Conservation (phyloP, 2,329 filamentous ascomycete genomes). For the Xylaria sp. region DNA sequence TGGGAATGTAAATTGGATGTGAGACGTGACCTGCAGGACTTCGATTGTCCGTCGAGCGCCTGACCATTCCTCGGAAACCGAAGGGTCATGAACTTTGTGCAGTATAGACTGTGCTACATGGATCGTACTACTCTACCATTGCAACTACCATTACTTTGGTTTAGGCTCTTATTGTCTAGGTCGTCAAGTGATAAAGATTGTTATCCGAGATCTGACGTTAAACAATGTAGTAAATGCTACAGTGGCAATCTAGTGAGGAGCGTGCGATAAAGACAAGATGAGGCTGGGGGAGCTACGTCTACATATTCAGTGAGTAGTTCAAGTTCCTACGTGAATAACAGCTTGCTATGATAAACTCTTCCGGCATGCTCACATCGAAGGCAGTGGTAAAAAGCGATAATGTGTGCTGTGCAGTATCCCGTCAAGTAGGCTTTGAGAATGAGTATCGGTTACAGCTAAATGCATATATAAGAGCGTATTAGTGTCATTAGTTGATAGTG, state of each 20-base stretch:
- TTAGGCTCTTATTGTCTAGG: not conserved
- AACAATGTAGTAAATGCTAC: not conserved
- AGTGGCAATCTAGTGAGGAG: not conserved
- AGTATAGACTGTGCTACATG: conserved; percentile 9
- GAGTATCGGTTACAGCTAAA: not conserved
- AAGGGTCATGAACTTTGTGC: conserved; percentile 20
- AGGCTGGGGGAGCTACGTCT: not conserved
- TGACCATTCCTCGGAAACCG: conserved; percentile 36
- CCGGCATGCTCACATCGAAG: not conserved
- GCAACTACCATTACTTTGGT: not conserved
- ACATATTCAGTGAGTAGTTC: not conserved
- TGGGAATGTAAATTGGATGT: conserved; percentile 18
- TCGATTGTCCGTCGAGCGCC: conserved; percentile 24
- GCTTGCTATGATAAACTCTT: not conserved
- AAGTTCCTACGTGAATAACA: conserved; percentile 14
- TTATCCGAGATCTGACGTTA: not conserved
- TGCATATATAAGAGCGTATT: not conserved
- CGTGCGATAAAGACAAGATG: conserved; percentile 1
- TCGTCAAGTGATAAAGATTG: not conserved
- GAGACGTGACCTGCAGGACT: conserved; percentile 32
- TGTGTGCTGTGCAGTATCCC: not conserved
- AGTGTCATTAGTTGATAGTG: not conserved
- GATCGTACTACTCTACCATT: not conserved
- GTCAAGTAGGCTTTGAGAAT: not conserved
- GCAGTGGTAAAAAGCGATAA: not conserved